Conservation (phyloP, 345 rosid genomes). For the thale cress (Arabidopsis thaliana) region DNA sequence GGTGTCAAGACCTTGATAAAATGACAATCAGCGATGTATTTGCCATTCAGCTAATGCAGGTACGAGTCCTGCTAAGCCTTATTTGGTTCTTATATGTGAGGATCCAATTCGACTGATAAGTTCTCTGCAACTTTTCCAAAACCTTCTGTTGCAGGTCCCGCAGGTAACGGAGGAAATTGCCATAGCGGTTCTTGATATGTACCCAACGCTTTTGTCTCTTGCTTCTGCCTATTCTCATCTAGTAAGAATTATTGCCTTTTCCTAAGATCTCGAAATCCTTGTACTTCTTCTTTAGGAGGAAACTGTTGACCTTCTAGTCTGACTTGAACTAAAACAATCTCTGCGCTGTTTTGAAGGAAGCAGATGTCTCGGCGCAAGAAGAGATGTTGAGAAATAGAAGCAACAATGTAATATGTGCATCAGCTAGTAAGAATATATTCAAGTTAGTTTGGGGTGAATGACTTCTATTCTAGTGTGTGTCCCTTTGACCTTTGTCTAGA, state of each 20-base stretch:
- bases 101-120: background rate
- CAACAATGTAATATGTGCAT: conserved; percentile 26
- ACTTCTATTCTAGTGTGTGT: background rate
- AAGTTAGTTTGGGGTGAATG: conserved; percentile 36
- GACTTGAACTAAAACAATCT: background rate
- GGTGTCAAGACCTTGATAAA: conserved; percentile 80
- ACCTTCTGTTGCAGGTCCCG: conserved; percentile 58
- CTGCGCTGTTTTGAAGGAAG: conserved; percentile 10
- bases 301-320: background rate
- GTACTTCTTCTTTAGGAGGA: no score
- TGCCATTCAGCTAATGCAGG: conserved; percentile 97
- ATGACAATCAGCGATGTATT: conserved; percentile 89
- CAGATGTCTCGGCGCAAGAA: conserved; percentile 35
- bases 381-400: conserved; percentile 35
- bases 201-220: conserved; percentile 83
- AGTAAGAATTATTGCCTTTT: conserved; percentile 56
- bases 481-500: background rate
- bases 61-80: conserved; percentile 37
- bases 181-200: conserved; percentile 70
- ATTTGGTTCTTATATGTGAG: background rate
- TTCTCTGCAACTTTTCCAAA: background rate
- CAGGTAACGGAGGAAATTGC: conserved; percentile 88
- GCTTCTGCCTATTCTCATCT: conserved; percentile 78
- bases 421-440: conserved; percentile 41
- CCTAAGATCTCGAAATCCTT: background rate